Conservation (phyloP, 2,329 filamentous ascomycete species). For the Penicillium sp. region DNA sequence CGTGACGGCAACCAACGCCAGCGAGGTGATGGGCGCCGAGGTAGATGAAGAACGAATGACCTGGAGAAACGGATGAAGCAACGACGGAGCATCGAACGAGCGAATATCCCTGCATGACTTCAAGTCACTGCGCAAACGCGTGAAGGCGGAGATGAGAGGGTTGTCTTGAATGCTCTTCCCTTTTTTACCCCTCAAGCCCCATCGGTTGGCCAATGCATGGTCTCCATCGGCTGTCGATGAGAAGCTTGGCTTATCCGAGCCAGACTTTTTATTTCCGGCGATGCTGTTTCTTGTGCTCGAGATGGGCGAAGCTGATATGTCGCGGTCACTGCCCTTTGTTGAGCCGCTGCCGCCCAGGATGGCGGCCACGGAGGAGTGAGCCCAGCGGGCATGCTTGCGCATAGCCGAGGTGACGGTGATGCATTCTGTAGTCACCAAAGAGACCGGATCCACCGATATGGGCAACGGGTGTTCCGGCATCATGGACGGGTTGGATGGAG, state of each 20-base stretch:
- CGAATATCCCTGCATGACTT: slow-evolving; percentile 86
- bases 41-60: slow-evolving; percentile 96
- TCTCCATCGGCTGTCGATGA: slow-evolving; percentile 35
- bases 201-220: slow-evolving; percentile 67
- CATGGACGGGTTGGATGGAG: slow-evolving; percentile 16
- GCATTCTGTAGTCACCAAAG: slow-evolving; percentile 95
- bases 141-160: slow-evolving; percentile 91
- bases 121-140: slow-evolving; percentile 80
- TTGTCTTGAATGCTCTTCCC: slow-evolving; percentile 98
- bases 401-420: slow-evolving; percentile 97
- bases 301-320: slow-evolving; percentile 37
- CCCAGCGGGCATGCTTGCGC: slow-evolving; percentile 94
- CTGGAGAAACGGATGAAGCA: slow-evolving; percentile 91
- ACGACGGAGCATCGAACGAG: slow-evolving; percentile 79
- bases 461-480: slow-evolving; percentile 50
- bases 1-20: slow-evolving; percentile 86
- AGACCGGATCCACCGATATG: slow-evolving; percentile 85
- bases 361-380: slow-evolving; percentile 91
- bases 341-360: slow-evolving; percentile 72
- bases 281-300: slow-evolving; percentile 27
- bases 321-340: slow-evolving; percentile 45
- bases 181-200: slow-evolving; percentile 91
- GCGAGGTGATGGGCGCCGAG: slow-evolving; percentile 90
- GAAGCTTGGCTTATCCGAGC: slow-evolving; percentile 15
- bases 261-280: slow-evolving; percentile 9